Evolutionary conservation across 352 stramenopile genomes (phyloP), one percentile per base, ranked within the genome.

Genomic region (Phytophthora foliorum): DNA sequence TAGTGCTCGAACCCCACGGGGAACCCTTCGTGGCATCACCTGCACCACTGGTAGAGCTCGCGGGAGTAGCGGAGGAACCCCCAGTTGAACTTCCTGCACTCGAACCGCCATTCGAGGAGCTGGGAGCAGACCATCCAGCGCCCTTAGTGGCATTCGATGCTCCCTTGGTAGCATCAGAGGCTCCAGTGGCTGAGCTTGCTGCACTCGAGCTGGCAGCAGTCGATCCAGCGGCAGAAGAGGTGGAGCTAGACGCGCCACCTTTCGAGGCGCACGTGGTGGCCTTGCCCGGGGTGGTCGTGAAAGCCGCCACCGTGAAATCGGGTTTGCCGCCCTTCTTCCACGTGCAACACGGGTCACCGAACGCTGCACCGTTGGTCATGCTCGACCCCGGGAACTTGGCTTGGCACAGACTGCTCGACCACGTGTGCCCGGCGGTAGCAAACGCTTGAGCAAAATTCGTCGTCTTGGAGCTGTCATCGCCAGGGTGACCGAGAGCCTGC

Each of bases 371-470:
- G 29, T 72, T 74, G 31, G 70, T 79, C 69, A 77, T 84, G 14
- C 41, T 51, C n/a, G 65, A 75, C 9, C 75, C 67, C 5, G 77
- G 74, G 53, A 77, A 85, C 25, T 54, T 75, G 17, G 64, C 62
- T 36, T 80, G 46, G 49, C 79, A 88, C 55, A 85, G 46, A 13
- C 34, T 66, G 14, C 38, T 57, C 3, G 72, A 64, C 77, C 75
- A 88, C 13, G 52, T 72, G 39, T 57, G 45, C n/a, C 59, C 73
- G 10, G 59, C 66, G 9, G 65, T 56, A 29, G 57, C 63, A 60
- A 82, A 85, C 16, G 66, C 58, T 17, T 63, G 69, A 34, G 67
- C 79, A 13, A 84, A 88, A n/a, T 71, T 64, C 31, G 73, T 78
- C 41, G 70, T 74, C 38, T 71, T 54, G 16, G 42, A 67, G 29